These are phyloP conservation scores for Pleurotus eryngii DNA, from an alignment of 768 basidiomycete genomes.

Conservation along the genomic window DNA sequence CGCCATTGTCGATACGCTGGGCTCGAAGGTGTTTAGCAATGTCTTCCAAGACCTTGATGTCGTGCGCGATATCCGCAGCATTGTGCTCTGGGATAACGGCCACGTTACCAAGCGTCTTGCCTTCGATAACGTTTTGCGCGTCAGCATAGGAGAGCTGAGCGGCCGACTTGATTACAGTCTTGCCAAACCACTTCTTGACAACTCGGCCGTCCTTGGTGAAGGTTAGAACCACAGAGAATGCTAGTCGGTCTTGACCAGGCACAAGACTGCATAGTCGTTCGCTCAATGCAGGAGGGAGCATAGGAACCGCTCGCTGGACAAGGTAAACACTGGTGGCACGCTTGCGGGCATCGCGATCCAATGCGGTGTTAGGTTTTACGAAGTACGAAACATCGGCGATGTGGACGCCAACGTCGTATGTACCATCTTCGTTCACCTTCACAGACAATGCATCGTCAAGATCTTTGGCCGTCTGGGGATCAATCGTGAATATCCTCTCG, in stretches of 20 bases:
- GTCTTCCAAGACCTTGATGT: slow-evolving; percentile 65
- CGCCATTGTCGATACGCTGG: slow-evolving; percentile 77
- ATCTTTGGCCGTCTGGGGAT: slow-evolving; percentile 86
- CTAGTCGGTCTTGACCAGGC: slow-evolving; percentile 84
- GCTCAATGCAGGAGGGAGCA: slow-evolving; percentile 92
- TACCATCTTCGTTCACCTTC: slow-evolving; percentile 86
- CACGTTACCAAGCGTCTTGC: slow-evolving; percentile 51
- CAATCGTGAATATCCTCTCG: slow-evolving; percentile 90
- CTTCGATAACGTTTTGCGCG: slow-evolving; percentile 81
- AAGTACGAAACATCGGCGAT: slow-evolving; percentile 96
- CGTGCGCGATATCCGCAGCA: slow-evolving; percentile 62
- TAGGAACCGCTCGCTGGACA: slow-evolving; percentile 92
- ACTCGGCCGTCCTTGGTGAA: slow-evolving; percentile 80
- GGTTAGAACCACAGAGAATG: slow-evolving; percentile 88
- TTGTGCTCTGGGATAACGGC: slow-evolving; percentile 56
- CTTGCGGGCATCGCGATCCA: slow-evolving; percentile 97
- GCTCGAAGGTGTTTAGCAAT: slow-evolving; percentile 72
- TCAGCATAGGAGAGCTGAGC: slow-evolving; percentile 82
- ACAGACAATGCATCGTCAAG: slow-evolving; percentile 94
- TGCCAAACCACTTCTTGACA: slow-evolving; percentile 88
- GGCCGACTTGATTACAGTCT: slow-evolving; percentile 88
- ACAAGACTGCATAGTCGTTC: slow-evolving; percentile 91
- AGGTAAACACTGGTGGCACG: slow-evolving; percentile 97
- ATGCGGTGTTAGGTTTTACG: slow-evolving; percentile 91
- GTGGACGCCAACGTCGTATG: slow-evolving; percentile 91